Evolutionary conservation across 257 asterid genomes (phyloP), one percentile per base, ranked within the genome.

Genomic region (Ajuga chamaepitys): DNA sequence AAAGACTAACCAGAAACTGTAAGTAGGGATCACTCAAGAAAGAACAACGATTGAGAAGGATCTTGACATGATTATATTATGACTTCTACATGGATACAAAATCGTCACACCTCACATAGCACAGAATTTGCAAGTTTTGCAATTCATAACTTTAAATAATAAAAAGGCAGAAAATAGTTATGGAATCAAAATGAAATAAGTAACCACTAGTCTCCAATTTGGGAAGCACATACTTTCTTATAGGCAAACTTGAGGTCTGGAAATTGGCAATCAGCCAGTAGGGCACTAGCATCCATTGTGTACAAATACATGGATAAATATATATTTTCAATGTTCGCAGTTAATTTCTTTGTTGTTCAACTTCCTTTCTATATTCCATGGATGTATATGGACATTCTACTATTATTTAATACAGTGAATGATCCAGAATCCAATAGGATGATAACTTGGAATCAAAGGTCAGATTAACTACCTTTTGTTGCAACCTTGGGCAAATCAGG

Each of bases 401-500:
- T 63, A 41, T 0, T 3, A 53, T 26, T 32, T 46, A 22, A 34
- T 52, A 66, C 11, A 0, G 34, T 9, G 41, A 32, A 61, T 35
- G 37, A 40, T 41, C 61, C 16, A 74, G 48, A 70, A 35, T 42
- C 57, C 17, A 53, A 70, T 60, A 46, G 5, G 26, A 53, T 28
- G 28, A 59, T 17, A 32, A 47, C 16, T 16, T 26, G 64, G 54
- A 28, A 53, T 61, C 41, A 51, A 21, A 63, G 48, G 57, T 48
- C 40, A 59, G 53, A 58, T 44, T 50, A 57, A 41, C 51, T 74
- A 88, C 95, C 96, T 86, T 84, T 85, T 24, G 85, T 70, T 57
- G 76, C 37, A 56, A 79, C 78, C 80, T 76, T 86, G 66, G 88
- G 85, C 13, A 81, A 67, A 44, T 80, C 91, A 9, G 83, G 42